A percentile compares a stretch with the other conserved stretches of the same genome.
These are phyloP conservation scores for Trichoderma aggressivum DNA, from an alignment of 2,329 filamentous ascomycete genomes.

Conservation along the genomic window DNA sequence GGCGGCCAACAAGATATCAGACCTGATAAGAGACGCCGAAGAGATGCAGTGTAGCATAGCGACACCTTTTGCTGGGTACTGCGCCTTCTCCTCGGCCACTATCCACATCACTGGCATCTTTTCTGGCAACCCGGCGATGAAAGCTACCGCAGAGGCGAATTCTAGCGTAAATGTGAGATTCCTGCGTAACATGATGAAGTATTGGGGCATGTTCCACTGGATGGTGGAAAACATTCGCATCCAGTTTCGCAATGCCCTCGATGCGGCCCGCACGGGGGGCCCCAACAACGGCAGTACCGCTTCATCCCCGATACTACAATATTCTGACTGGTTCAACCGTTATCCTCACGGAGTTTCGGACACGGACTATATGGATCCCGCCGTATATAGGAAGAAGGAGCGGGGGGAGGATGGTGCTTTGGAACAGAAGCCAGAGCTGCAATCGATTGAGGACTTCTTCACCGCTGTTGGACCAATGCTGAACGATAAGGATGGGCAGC, in stretches of 20 bases:
- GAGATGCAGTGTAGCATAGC: slow-evolving; percentile 66
- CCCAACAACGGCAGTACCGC: slow-evolving; percentile 45
- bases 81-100: slow-evolving; percentile 86
- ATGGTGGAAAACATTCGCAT: slow-evolving; percentile 91
- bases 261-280: slow-evolving; percentile 70
- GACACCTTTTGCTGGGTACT: slow-evolving; percentile 92
- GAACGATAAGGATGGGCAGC: slow-evolving; percentile 35
- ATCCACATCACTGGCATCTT: slow-evolving; percentile 94
- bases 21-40: slow-evolving; percentile 75
- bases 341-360: slow-evolving; percentile 90
- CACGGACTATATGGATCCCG: slow-evolving; percentile 77
- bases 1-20: slow-evolving; percentile 83
- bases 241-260: slow-evolving; percentile 79
- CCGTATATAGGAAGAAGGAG: slow-evolving; percentile 64
- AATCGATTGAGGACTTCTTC: slow-evolving; percentile 93
- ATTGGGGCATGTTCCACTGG: slow-evolving; percentile 98
- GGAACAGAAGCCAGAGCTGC: slow-evolving; percentile 83
- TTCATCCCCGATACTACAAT: slow-evolving; percentile 75
- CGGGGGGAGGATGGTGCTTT: slow-evolving; percentile 83
- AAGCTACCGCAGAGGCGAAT: slow-evolving; percentile 77
- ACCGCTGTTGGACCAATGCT: slow-evolving; percentile 69
- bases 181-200: slow-evolving; percentile 89
- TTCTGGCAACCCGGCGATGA: slow-evolving; percentile 73
- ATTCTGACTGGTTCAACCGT: slow-evolving; percentile 94
- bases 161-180: slow-evolving; percentile 86